These are phyloP conservation scores for Diaporthe citrichinensis DNA, from an alignment of 2,329 filamentous ascomycete species.

Conservation along the genomic window DNA sequence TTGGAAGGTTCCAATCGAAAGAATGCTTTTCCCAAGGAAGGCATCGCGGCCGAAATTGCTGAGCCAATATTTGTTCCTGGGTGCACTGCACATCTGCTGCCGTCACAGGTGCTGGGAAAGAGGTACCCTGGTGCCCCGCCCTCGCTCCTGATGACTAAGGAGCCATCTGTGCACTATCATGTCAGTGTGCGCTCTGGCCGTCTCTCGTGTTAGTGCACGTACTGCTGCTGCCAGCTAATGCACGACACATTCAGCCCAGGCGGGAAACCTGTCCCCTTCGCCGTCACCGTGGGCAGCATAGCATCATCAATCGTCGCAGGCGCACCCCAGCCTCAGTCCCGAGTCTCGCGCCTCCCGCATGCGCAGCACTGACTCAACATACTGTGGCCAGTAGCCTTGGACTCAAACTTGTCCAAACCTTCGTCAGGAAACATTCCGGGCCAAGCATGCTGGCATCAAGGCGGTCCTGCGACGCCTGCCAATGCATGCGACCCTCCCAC, in stretches of 20 bases:
- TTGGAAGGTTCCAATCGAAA: slow-evolving; percentile 15
- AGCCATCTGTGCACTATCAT: slow-evolving; percentile 18
- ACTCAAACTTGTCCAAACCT: slow-evolving; percentile 33
- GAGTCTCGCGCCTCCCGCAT: slow-evolving; percentile 19
- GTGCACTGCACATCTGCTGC: background rate
- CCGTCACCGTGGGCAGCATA: background rate
- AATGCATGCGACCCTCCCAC: slow-evolving; percentile 36
- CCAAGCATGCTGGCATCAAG: slow-evolving; percentile 26
- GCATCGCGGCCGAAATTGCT: slow-evolving; percentile 35
- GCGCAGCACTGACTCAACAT: slow-evolving; percentile 30
- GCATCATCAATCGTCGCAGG: slow-evolving; percentile 6
- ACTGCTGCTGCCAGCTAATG: slow-evolving; percentile 20
- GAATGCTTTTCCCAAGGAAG: slow-evolving; percentile 10
- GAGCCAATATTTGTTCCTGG: slow-evolving; percentile 20
- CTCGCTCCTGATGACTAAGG: slow-evolving; percentile 24
- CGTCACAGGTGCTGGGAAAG: background rate
- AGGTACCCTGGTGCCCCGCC: background rate
- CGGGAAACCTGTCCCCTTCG: background rate
- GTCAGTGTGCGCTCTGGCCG: background rate
- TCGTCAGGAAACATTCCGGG: slow-evolving; percentile 34
- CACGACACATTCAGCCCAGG: slow-evolving; percentile 2
- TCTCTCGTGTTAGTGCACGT: slow-evolving; percentile 1
- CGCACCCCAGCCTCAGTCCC: slow-evolving; percentile 20
- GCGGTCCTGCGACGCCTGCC: slow-evolving; percentile 32
- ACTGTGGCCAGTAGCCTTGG: slow-evolving; percentile 26